These are phyloP conservation scores for Cyberlindnera subsufficiens DNA, from an alignment of 805 yeast species.

Conservation along the genomic window DNA sequence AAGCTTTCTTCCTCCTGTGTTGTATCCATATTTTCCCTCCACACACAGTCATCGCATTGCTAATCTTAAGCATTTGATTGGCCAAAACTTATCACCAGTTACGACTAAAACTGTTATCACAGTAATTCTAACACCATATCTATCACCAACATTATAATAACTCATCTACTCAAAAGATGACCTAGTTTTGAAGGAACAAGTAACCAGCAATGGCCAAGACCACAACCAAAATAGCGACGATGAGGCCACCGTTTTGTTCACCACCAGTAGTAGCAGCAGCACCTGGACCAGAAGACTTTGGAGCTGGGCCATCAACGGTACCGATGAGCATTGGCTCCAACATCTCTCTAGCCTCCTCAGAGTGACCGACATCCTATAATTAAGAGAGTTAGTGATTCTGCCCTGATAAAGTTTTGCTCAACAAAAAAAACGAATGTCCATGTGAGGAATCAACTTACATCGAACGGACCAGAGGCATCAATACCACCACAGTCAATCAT, in stretches of 20 bases:
- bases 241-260: constrained; percentile 20
- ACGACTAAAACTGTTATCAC: background rate
- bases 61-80: constrained; percentile 1
- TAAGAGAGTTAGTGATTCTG: background rate
- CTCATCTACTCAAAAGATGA: background rate
- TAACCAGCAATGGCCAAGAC: constrained; percentile 19
- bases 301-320: constrained; percentile 61
- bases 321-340: constrained; percentile 70
- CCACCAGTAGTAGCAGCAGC: constrained; percentile 22
- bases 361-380: constrained; percentile 83
- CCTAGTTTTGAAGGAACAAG: constrained; percentile 5
- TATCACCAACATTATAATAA: background rate
- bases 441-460: constrained; percentile 27
- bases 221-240: constrained; percentile 17
- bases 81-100: background rate
- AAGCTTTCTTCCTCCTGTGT: too few relatives aligned
- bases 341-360: constrained; percentile 88
- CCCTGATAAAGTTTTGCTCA: constrained; percentile 1
- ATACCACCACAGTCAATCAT: constrained; percentile 75
- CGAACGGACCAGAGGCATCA: constrained; percentile 80
- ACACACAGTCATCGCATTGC: background rate
- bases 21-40: too few relatives aligned
- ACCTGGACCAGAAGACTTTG: constrained; percentile 13
- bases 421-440: constrained; percentile 23
- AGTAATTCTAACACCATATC: background rate